Conservation (phyloP, 352 stramenopile genomes). For the Phytopythium vexans region DNA sequence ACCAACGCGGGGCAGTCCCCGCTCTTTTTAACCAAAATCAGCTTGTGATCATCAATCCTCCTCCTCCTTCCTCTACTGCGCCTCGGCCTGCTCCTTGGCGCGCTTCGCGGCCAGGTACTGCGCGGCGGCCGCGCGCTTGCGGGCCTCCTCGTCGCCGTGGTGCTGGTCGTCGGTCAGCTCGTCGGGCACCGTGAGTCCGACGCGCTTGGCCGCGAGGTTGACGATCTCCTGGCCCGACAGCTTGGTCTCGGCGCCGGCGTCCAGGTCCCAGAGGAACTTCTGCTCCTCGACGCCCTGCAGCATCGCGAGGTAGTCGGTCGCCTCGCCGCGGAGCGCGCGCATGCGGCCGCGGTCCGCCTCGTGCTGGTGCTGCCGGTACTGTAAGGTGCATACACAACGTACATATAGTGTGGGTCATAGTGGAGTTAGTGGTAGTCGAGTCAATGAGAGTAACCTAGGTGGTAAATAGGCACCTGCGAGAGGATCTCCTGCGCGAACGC, state of each 20-base stretch:
- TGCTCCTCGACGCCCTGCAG: conserved; percentile 70
- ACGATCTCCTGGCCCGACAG: conserved; percentile 71
- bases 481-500: conserved; percentile 76
- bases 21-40: conserved; percentile 9
- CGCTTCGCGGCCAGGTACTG: conserved; percentile 62
- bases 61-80: not conserved
- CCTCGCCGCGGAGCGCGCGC: conserved; percentile 64
- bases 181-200: conserved; percentile 74
- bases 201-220: conserved; percentile 66
- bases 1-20: conserved; percentile 6
- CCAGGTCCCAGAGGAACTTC: conserved; percentile 71
- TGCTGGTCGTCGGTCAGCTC: conserved; percentile 34
- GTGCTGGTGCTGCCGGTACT: conserved; percentile 72
- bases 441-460: not conserved
- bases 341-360: conserved; percentile 76
- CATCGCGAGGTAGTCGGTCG: conserved; percentile 67
- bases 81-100: conserved; percentile 25
- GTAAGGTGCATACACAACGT: conserved; percentile 1
- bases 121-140: conserved; percentile 30
- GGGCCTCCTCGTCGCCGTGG: conserved; percentile 19
- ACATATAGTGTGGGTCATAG: conserved; percentile 8
- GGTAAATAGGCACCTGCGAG: conserved; percentile 34
- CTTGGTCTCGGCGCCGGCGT: conserved; percentile 66
- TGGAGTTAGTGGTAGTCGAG: conserved; percentile 2
- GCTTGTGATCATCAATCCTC: conserved; percentile 23